Conservation (phyloP, 2,329 filamentous ascomycete species). For the Trichoderma sp. region DNA sequence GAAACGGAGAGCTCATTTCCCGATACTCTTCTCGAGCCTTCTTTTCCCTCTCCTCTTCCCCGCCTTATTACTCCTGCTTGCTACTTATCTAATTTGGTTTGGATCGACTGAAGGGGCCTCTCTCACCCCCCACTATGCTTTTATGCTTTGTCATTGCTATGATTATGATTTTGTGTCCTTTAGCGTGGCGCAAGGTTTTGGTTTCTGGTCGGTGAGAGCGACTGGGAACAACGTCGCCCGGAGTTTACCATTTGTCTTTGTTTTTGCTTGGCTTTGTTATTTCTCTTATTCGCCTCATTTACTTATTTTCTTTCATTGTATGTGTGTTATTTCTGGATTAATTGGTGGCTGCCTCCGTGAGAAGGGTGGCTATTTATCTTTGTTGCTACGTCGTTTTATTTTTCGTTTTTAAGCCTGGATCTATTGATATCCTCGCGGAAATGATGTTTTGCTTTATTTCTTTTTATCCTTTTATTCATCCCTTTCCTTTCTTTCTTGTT, state of each 20-base stretch:
- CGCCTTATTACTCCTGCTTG: constrained; percentile 1
- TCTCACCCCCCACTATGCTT: not conserved
- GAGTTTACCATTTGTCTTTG: constrained; percentile 3
- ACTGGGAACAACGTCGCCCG: constrained; percentile 30
- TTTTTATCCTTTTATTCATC: not conserved
- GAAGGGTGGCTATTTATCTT: not conserved
- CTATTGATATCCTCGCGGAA: not conserved
- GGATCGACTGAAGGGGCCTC: not conserved
- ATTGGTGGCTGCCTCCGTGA: not conserved
- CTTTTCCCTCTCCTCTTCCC: no score
- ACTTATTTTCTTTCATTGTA: not conserved
- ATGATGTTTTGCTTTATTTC: not conserved
- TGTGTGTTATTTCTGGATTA: not conserved
- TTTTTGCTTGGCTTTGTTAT: not conserved
- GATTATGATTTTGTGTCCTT: constrained; percentile 15
- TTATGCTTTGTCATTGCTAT: not conserved
- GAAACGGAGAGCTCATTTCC: not conserved
- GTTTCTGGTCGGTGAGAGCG: constrained; percentile 41
- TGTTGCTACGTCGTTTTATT: not conserved
- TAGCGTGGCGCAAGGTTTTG: constrained; percentile 31
- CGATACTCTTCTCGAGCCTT: not conserved
- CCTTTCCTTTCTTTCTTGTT: not conserved
- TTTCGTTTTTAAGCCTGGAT: not conserved
- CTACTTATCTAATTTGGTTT: constrained; percentile 15
- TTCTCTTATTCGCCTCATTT: not conserved